Evolutionary conservation across 768 basidiomycete genomes (phyloP).

Genomic region (Chalciporus chontae): DNA sequence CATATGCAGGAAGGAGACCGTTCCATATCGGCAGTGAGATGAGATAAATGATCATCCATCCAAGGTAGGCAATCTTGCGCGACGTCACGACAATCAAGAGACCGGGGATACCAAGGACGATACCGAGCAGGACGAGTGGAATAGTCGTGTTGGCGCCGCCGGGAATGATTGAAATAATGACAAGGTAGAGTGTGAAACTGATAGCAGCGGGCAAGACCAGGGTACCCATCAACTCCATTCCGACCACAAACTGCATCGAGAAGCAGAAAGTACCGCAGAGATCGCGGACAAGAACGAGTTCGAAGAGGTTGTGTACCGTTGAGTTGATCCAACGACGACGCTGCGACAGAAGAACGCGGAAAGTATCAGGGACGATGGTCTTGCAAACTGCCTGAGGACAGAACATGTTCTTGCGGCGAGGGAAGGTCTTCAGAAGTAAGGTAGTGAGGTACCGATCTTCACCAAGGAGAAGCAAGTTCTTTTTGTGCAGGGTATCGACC

Average conservation of each 20-base stretch:
- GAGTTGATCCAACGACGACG: slow-evolving; percentile 99
- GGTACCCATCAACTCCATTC: slow-evolving; percentile 97
- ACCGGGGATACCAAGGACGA: slow-evolving; percentile 96
- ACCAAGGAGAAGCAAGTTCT: slow-evolving; percentile 93
- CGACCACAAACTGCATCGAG: slow-evolving; percentile 99
- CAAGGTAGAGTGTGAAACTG: slow-evolving; percentile 92
- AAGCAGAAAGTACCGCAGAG: slow-evolving; percentile 99
- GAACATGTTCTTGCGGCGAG: slow-evolving; percentile 98
- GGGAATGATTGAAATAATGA: slow-evolving; percentile 85
- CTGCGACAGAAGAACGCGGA: slow-evolving; percentile 89
- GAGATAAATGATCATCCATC: slow-evolving; percentile 97
- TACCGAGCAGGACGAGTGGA: slow-evolving; percentile 86
- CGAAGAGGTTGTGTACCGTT: slow-evolving; percentile 96
- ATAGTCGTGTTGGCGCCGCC: slow-evolving; percentile 75
- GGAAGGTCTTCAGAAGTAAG: slow-evolving; percentile 98
- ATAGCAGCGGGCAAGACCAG: slow-evolving; percentile 97
- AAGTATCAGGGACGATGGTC: slow-evolving; percentile 96
- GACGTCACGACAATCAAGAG: slow-evolving; percentile 94
- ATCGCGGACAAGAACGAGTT: slow-evolving; percentile 90
- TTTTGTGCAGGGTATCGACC: slow-evolving; percentile 99
- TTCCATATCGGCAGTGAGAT: slow-evolving; percentile 96
- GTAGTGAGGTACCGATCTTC: slow-evolving; percentile 99
- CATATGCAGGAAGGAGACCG: slow-evolving; percentile 89
- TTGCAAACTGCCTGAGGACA: slow-evolving; percentile 99
- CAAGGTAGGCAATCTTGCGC: slow-evolving; percentile 88